Conservation (phyloP, 2,329 filamentous ascomycete species). For the Pseudogymnoascus sp. region DNA sequence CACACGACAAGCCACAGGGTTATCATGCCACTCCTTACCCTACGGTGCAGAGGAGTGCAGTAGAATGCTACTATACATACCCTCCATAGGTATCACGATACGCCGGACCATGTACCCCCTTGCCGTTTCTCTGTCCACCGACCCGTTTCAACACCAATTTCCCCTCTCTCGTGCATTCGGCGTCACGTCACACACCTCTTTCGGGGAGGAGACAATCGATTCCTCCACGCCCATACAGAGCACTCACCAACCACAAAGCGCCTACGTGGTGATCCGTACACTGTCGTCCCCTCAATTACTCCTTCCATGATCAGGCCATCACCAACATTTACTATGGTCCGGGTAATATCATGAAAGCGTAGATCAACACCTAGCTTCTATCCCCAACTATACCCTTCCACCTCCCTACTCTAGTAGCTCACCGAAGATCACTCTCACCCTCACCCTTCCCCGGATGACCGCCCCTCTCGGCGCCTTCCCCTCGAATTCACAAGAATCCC, state of each 20-base stretch:
- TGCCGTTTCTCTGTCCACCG: background rate
- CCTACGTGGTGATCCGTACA: background rate
- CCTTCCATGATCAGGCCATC: background rate
- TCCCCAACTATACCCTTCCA: background rate
- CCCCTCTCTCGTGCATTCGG: constrained; percentile 5
- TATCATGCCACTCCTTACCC: constrained; percentile 2
- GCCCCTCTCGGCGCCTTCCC: background rate
- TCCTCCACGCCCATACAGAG: background rate
- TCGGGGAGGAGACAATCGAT: background rate
- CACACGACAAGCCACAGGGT: constrained; percentile 4
- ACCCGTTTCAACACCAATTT: background rate
- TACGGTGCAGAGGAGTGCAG: background rate
- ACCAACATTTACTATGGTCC: background rate
- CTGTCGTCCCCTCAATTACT: constrained; percentile 3
- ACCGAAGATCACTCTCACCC: background rate
- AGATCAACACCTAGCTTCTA: background rate
- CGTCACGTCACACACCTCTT: background rate
- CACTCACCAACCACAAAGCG: background rate
- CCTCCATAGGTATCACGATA: background rate
- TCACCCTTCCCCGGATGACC: background rate
- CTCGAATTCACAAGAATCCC: background rate
- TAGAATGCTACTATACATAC: background rate
- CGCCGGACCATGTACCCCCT: background rate
- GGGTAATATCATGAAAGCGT: constrained; percentile 1
- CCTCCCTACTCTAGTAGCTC: constrained; percentile 4